phyloP scores from a whole-genome alignment of 352 stramenopile genomes.

The Poterioochromonas sp. region DNA sequence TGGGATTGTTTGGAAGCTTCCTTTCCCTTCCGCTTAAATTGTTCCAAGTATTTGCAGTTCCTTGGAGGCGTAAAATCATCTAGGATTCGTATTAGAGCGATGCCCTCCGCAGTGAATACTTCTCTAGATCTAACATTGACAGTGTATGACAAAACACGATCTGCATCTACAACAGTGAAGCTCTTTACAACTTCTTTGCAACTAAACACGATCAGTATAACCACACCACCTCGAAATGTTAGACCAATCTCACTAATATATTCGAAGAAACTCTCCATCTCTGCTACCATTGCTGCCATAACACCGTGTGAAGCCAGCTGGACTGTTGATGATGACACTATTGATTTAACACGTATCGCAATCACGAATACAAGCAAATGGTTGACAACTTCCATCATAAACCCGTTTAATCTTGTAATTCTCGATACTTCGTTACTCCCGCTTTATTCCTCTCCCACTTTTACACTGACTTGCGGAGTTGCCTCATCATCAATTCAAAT shows the following conservation, averaged over 20 bases:
- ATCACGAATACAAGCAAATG: neutral
- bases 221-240: neutral
- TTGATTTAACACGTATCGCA: neutral
- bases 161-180: neutral
- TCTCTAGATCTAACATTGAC: neutral
- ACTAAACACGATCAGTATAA: neutral
- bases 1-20: neutral
- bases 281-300: neutral
- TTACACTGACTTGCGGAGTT: neutral
- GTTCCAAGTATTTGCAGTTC: neutral
- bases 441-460: neutral
- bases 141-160: neutral
- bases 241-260: neutral
- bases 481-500: neutral
- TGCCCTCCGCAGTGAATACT: neutral
- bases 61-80: too few relatives aligned
- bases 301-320: neutral
- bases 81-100: too few relatives aligned
- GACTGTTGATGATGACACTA: neutral
- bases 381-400: neutral
- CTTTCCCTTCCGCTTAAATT: neutral
- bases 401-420: neutral
- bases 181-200: neutral
- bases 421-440: neutral
- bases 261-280: neutral